phyloP scores from a whole-genome alignment of 192 early-diverging fungal genomes.

The Linnemannia hyalina region DNA sequence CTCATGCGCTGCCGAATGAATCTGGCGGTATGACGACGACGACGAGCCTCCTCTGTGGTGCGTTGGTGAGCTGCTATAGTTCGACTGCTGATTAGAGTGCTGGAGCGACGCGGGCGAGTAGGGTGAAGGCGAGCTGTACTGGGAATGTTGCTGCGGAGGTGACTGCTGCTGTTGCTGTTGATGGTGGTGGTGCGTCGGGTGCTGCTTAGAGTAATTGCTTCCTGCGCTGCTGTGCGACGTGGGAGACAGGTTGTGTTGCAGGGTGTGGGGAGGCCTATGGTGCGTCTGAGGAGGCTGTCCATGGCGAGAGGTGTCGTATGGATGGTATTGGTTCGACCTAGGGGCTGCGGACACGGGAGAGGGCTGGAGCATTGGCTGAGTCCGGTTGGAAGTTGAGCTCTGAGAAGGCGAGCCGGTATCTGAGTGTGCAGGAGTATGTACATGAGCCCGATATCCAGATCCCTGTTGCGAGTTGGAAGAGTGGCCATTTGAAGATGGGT shows the following conservation, averaged over 20 bases:
- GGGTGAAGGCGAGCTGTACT: neutral
- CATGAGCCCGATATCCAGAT: conserved; percentile 1
- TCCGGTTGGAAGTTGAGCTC: neutral
- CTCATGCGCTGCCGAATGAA: neutral
- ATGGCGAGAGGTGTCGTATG: conserved; percentile 1
- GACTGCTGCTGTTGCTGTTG: neutral
- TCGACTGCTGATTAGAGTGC: neutral
- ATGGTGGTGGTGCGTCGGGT: neutral
- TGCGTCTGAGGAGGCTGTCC: neutral
- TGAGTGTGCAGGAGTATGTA: neutral
- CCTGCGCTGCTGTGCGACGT: neutral
- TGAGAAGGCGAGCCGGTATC: neutral
- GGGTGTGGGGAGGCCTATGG: neutral
- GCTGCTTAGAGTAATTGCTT: neutral
- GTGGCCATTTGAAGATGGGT: neutral
- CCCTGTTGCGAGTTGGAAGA: neutral
- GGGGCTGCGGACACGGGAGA: neutral
- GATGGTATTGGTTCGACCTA: conserved; percentile 1
- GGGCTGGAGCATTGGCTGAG: neutral
- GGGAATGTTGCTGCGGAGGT: neutral
- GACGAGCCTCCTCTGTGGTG: neutral
- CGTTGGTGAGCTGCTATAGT: neutral
- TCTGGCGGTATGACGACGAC: neutral
- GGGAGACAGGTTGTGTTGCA: neutral
- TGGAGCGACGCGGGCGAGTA: neutral